These are phyloP conservation scores for Colletotrichum noveboracense DNA, from an alignment of 2,329 filamentous ascomycete genomes.

Conservation along the genomic window DNA sequence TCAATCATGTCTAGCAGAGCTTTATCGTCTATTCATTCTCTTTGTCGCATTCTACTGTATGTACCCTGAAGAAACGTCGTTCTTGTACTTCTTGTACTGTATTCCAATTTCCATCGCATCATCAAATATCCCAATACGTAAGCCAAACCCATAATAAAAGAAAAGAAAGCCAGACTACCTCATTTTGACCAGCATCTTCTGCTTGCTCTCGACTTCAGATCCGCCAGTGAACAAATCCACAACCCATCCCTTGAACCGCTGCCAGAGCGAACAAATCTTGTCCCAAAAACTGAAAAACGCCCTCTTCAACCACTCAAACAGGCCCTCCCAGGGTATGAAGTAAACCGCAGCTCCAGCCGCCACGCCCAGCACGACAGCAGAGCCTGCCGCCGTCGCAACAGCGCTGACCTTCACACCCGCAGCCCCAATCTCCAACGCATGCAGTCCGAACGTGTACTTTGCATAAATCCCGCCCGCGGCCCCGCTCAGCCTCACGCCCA, in stretches of 20 bases:
- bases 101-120: not conserved
- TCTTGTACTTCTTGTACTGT: not conserved
- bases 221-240: not conserved
- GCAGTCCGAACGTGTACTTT: not conserved
- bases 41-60: not conserved
- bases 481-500: not conserved
- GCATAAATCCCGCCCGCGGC: not conserved
- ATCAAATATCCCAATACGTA: not conserved
- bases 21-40: not conserved
- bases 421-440: not conserved
- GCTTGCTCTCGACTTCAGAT: not conserved
- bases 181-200: not conserved
- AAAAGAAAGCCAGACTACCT: not conserved
- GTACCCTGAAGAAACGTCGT: not conserved
- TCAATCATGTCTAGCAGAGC: not conserved
- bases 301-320: slow-evolving; percentile 4
- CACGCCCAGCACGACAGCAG: not conserved
- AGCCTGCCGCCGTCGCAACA: not conserved
- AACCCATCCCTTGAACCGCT: not conserved
- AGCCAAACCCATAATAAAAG: not conserved
- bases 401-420: not conserved
- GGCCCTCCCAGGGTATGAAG: slow-evolving; percentile 5
- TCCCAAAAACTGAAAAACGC: not conserved
- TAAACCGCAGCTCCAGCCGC: slow-evolving; percentile 1
- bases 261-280: slow-evolving; percentile 1